A percentile compares a stretch with the other conserved stretches of the same genome.
phyloP scores from a whole-genome alignment of 805 yeast genomes.

The Isabelozyma rhagii region DNA sequence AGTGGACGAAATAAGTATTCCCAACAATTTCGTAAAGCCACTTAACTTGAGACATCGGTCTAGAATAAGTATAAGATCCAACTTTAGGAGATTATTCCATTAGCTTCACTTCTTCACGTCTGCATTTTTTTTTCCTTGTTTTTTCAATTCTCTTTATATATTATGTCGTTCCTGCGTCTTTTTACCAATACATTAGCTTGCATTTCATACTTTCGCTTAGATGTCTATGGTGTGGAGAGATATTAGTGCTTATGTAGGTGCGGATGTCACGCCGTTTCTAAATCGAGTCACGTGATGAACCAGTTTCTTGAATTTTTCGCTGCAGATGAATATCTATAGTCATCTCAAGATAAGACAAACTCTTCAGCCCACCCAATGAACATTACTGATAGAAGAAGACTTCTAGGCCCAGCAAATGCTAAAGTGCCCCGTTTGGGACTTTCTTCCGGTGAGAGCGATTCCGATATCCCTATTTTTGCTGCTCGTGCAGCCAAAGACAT shows the following conservation, averaged over 20 bases:
- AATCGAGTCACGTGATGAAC: no score
- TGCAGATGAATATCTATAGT: neutral
- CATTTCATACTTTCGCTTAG: neutral
- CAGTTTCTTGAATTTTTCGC: neutral
- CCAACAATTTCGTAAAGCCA: neutral
- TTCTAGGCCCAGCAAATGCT: slow-evolving; percentile 78
- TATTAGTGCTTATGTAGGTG: no score
- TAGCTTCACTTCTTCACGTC: neutral
- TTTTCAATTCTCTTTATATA: neutral
- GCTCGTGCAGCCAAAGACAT: slow-evolving; percentile 17
- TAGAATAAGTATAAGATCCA: neutral
- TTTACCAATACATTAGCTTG: neutral
- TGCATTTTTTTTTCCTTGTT: neutral
- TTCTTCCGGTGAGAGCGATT: slow-evolving; percentile 2
- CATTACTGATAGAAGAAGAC: slow-evolving; percentile 71
- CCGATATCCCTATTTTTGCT: slow-evolving; percentile 1
- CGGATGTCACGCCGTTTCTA: no score
- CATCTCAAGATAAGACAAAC: neutral
- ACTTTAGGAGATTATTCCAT: neutral
- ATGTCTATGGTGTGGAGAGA: no score
- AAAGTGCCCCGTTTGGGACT: slow-evolving; percentile 26
- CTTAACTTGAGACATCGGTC: neutral
- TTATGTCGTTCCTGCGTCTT: neutral
- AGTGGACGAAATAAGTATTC: neutral
- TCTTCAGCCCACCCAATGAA: slow-evolving; percentile 20